These are phyloP conservation scores for Amanita fuliginea DNA, from an alignment of 768 basidiomycete species.

Conservation along the genomic window DNA sequence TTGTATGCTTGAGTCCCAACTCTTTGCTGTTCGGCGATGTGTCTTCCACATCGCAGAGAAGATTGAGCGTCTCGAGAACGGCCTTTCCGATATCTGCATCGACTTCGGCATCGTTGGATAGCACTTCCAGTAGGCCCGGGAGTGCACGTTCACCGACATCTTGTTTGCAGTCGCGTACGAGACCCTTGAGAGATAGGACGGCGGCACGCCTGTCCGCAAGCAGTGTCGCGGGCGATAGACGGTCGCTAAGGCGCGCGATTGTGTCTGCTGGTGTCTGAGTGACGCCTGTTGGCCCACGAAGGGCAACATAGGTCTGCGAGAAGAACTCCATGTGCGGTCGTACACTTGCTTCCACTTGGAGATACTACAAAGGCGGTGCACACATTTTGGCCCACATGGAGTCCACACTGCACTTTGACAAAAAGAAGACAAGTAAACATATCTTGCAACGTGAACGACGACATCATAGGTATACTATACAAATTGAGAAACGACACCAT, in stretches of 20 bases:
- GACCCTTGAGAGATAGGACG: slow-evolving; percentile 88
- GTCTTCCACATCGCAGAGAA: slow-evolving; percentile 77
- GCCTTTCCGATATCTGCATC: slow-evolving; percentile 92
- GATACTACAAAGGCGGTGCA: too few relatives aligned
- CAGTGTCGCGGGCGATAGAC: slow-evolving; percentile 81
- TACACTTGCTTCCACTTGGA: too few relatives aligned
- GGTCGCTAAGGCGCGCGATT: slow-evolving; percentile 78
- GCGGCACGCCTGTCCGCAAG: slow-evolving; percentile 90
- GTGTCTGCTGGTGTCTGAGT: slow-evolving; percentile 81
- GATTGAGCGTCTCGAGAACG: slow-evolving; percentile 77
- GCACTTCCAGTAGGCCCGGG: slow-evolving; percentile 64
- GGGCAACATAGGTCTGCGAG: slow-evolving; percentile 75
- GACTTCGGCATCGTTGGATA: slow-evolving; percentile 81
- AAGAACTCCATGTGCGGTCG: slow-evolving; percentile 61
- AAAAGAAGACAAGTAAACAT: too few relatives aligned
- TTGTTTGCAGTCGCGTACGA: slow-evolving; percentile 81
- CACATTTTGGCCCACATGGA: too few relatives aligned
- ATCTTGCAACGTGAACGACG: too few relatives aligned
- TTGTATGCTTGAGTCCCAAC: slow-evolving; percentile 77
- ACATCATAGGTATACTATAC: too few relatives aligned
- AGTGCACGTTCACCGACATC: slow-evolving; percentile 79
- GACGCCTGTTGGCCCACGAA: slow-evolving; percentile 72
- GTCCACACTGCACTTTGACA: too few relatives aligned
- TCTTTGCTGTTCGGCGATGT: slow-evolving; percentile 37
- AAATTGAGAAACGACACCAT: too few relatives aligned